Evolutionary conservation across 176 grass and related monocot genomes (phyloP).

Genomic region (Elaeis guineensis): DNA sequence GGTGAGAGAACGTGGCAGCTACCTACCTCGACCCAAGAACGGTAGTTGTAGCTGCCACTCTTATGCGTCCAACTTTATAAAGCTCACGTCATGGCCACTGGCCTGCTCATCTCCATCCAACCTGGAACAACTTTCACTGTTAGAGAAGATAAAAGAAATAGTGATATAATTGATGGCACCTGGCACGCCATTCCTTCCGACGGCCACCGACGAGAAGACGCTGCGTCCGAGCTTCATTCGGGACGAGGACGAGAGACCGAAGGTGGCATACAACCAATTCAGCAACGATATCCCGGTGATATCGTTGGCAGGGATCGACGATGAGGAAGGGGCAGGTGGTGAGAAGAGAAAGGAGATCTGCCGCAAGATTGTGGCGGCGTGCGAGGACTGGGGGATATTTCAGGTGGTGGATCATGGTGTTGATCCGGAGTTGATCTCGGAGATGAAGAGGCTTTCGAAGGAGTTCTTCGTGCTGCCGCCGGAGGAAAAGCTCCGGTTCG

Average conservation of each 20-base stretch:
- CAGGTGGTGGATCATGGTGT: constrained; percentile 93
- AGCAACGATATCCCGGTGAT: constrained; percentile 73
- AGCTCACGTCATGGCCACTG: no score
- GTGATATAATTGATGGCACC: no score
- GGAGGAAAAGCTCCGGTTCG: constrained; percentile 66
- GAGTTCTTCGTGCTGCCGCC: constrained; percentile 81
- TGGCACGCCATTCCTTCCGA: constrained; percentile 39
- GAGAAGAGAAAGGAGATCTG: constrained; percentile 49
- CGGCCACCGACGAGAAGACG: constrained; percentile 34
- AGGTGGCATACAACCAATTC: constrained; percentile 83
- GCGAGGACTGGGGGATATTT: constrained; percentile 90
- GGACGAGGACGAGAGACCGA: constrained; percentile 85
- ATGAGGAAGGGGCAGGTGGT: not conserved
- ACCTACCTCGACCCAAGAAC: no score
- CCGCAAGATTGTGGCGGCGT: constrained; percentile 42
- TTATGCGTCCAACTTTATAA: no score
- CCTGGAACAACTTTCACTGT: no score
- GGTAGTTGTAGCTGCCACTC: no score
- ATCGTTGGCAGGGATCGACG: constrained; percentile 60
- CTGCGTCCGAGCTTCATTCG: constrained; percentile 73
- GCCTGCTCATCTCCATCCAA: no score
- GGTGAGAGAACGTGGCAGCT: no score
- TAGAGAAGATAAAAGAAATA: no score
- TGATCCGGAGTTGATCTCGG: constrained; percentile 40
- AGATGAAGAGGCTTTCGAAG: constrained; percentile 39